A percentile compares a stretch with the other conserved stretches of the same genome.
These are phyloP conservation scores for Suillus cothurnatus DNA, from an alignment of 768 basidiomycete genomes.

Conservation along the genomic window DNA sequence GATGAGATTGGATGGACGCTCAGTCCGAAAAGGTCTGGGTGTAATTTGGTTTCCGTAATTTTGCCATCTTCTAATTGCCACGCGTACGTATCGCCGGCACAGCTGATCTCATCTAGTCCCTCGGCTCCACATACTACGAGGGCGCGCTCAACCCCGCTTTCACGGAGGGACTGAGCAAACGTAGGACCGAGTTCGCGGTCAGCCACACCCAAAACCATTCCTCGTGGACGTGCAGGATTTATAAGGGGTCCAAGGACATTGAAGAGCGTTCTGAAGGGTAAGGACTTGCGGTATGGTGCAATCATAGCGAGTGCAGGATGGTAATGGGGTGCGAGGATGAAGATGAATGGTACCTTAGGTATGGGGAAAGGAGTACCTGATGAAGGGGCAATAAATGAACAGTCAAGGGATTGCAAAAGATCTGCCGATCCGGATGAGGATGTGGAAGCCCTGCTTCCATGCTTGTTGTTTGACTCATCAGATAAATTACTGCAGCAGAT, in stretches of 20 bases:
- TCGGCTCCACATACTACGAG: conserved; percentile 94
- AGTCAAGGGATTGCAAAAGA: conserved; percentile 81
- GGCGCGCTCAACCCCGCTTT: conserved; percentile 79
- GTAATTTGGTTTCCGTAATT: conserved; percentile 63
- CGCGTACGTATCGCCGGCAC: conserved; percentile 84
- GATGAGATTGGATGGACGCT: conserved; percentile 62
- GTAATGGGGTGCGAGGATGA: conserved; percentile 93
- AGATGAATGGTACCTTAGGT: conserved; percentile 77
- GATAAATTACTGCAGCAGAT: not conserved
- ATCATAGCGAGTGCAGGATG: conserved; percentile 84
- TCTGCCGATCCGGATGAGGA: conserved; percentile 96
- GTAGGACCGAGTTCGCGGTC: conserved; percentile 77
- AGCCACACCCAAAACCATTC: conserved; percentile 92
- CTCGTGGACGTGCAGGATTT: conserved; percentile 83
- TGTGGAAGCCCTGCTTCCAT: conserved; percentile 88
- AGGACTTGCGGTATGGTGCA: conserved; percentile 79
- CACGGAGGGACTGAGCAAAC: conserved; percentile 74
- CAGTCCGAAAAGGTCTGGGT: conserved; percentile 80
- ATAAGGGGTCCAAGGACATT: conserved; percentile 93
- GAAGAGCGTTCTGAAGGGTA: conserved; percentile 97
- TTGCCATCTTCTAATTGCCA: conserved; percentile 78
- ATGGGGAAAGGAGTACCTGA: conserved; percentile 46
- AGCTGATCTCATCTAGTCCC: conserved; percentile 92
- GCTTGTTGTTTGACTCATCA: conserved; percentile 48
- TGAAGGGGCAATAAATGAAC: conserved; percentile 68